Evolutionary conservation across 768 basidiomycete genomes (phyloP).

Genomic region (Gymnopilus dilepis): DNA sequence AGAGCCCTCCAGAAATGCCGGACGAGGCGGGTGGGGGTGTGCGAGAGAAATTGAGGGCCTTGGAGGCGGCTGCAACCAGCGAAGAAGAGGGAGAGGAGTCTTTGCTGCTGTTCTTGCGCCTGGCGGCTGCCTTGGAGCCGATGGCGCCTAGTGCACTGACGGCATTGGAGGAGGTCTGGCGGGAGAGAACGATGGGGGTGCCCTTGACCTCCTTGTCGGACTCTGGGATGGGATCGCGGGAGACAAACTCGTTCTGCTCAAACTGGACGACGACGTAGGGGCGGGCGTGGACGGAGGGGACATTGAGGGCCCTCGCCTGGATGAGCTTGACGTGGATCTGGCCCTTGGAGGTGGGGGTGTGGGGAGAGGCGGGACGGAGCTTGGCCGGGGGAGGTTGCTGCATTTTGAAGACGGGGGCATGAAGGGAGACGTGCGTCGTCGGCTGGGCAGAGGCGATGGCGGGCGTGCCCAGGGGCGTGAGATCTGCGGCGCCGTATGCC

Average conservation of each 20-base stretch:
- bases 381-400: slow-evolving; percentile 61
- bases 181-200: slow-evolving; percentile 60
- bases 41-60: slow-evolving; percentile 39
- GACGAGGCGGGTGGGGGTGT: slow-evolving; percentile 32
- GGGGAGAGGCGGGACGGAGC: slow-evolving; percentile 40
- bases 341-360: slow-evolving; percentile 50
- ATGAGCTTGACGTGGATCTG: slow-evolving; percentile 98
- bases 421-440: slow-evolving; percentile 71
- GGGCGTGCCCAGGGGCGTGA: slow-evolving; percentile 49
- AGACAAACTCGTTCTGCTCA: slow-evolving; percentile 98
- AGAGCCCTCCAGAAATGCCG: slow-evolving; percentile 50
- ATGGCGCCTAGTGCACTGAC: slow-evolving; percentile 71
- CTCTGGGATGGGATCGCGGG: slow-evolving; percentile 86
- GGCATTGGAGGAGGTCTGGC: slow-evolving; percentile 61
- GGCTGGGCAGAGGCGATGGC: slow-evolving; percentile 57
- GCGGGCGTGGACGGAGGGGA: slow-evolving; percentile 64
- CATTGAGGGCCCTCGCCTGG: slow-evolving; percentile 83
- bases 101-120: slow-evolving; percentile 46
- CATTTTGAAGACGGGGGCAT: slow-evolving; percentile 88
- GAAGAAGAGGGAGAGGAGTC: slow-evolving; percentile 48
- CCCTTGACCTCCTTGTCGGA: slow-evolving; percentile 90
- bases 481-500: slow-evolving; percentile 45
- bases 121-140: slow-evolving; percentile 50
- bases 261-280: slow-evolving; percentile 98
- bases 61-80: slow-evolving; percentile 30